Conservation (phyloP, 305 asterid genomes). For the Nicotiana rustica region DNA sequence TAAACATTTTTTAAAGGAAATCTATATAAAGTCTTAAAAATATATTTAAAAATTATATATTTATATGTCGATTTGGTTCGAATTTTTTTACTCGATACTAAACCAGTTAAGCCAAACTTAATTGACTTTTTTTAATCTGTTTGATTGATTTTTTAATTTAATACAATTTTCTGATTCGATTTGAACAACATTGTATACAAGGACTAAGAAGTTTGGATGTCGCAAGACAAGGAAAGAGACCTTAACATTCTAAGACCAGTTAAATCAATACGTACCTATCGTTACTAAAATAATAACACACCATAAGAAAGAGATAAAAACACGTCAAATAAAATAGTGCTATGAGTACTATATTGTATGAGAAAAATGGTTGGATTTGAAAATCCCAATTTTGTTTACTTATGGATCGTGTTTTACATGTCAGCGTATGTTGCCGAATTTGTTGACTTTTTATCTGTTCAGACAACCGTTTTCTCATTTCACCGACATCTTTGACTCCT, state of each 20-base stretch:
- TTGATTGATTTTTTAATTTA: too few relatives aligned
- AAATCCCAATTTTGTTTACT: not conserved
- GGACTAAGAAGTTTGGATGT: too few relatives aligned
- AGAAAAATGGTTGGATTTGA: not conserved
- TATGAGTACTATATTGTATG: not conserved
- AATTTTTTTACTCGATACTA: too few relatives aligned
- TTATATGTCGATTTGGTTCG: too few relatives aligned
- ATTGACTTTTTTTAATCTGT: too few relatives aligned
- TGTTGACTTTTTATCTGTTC: not conserved
- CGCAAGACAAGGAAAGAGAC: not conserved
- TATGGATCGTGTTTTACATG: not conserved
- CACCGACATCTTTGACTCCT: conserved; percentile 24
- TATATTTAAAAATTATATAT: too few relatives aligned
- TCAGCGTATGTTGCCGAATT: not conserved
- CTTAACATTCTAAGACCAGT: not conserved
- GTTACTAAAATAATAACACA: not conserved
- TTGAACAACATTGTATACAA: too few relatives aligned
- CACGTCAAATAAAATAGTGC: not conserved
- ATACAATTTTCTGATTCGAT: too few relatives aligned
- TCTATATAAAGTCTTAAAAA: too few relatives aligned
- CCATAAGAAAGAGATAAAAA: not conserved
- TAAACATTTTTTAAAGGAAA: too few relatives aligned
- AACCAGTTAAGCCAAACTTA: too few relatives aligned
- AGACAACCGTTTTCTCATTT: not conserved
- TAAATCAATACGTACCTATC: not conserved